Base-by-base conservation (phyloP, 768 basidiomycete species). In the Tricholomella constricta region DNA sequence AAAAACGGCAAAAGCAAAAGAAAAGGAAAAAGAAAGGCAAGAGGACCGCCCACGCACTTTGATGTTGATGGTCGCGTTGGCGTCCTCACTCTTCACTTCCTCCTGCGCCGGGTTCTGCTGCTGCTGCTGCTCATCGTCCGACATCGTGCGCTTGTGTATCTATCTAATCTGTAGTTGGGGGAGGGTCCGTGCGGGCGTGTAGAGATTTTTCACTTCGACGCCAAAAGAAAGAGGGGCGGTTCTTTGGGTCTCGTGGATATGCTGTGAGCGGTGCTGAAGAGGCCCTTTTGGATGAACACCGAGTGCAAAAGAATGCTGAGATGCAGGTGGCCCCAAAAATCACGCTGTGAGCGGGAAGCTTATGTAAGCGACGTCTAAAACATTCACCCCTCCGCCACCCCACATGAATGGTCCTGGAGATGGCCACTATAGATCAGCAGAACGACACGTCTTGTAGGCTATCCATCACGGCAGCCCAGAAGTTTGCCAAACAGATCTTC, bases 1-100 rank as follows among this genome's bases (percentile, higher is more conserved):
- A 43, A 27, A 17, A 43, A 17, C 6, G 14, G n/a, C 37, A 32
- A 20, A 26, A n/a, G 32, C 44, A 23, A 36, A 17, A 7, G 5
- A 32, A 32, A 37, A 22, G 32, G 17, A 20, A 43, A 22, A 15
- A 46, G 27, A 51, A 32, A 37, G 45, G 27, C 9, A 32, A 35
- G 34, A 46, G 44, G 42, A 38, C 36, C n/a, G n/a, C n/a, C n/a
- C n/a, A 51, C 58, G 51, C 7, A 54, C 57, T 49, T 58, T 58
- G 45, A 58, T 57, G 42, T 57, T 57, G 29, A 57, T 57, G 19
- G 56, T 48, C 37, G 40, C 42, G 19, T 53, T 57, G 11, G 23
- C 45, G 19, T 51, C 56, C 25, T 53, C 51, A 14, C 47, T 20
- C 44, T 53, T 54, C 17, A 50, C 52, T 20, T 54, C 52, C 0